phyloP scores from a whole-genome alignment of 495 filamentous ascomycete species.

The Copromyces sp. region DNA sequence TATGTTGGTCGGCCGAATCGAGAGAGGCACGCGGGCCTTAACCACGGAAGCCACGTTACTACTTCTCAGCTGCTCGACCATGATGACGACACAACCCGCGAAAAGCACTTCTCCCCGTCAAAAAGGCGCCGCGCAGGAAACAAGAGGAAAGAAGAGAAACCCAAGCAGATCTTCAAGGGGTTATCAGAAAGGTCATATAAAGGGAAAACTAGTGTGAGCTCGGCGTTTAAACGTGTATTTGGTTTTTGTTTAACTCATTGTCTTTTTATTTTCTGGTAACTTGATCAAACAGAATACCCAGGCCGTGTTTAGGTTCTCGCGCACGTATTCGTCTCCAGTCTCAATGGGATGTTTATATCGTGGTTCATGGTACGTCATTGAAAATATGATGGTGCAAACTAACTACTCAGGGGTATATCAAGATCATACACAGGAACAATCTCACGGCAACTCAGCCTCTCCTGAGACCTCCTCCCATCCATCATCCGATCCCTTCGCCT shows the following conservation, averaged over 20 bases:
- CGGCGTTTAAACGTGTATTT: background rate
- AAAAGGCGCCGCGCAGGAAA: background rate
- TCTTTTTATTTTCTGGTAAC: background rate
- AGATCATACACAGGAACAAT: background rate
- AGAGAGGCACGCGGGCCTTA: background rate
- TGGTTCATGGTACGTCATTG: background rate
- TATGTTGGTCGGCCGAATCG: background rate
- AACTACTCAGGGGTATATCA: background rate
- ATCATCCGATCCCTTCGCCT: constrained; percentile 5
- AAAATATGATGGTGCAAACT: background rate
- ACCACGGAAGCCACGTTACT: background rate
- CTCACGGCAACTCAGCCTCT: background rate
- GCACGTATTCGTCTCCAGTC: background rate
- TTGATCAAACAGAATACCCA: background rate
- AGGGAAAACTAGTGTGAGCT: background rate
- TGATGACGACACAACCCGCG: background rate
- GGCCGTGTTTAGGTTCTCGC: background rate
- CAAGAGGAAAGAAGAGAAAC: background rate
- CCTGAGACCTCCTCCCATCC: constrained; percentile 15
- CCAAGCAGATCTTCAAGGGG: background rate
- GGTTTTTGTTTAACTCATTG: background rate
- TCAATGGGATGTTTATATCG: too few species aligned
- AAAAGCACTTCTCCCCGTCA: background rate
- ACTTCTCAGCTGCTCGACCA: background rate
- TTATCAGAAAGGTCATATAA: background rate